A percentile compares a stretch with the other conserved stretches of the same genome.
Evolutionary conservation across 2,329 filamentous ascomycete species (phyloP).

Genomic region (Aotearoamyces nothofagi): DNA sequence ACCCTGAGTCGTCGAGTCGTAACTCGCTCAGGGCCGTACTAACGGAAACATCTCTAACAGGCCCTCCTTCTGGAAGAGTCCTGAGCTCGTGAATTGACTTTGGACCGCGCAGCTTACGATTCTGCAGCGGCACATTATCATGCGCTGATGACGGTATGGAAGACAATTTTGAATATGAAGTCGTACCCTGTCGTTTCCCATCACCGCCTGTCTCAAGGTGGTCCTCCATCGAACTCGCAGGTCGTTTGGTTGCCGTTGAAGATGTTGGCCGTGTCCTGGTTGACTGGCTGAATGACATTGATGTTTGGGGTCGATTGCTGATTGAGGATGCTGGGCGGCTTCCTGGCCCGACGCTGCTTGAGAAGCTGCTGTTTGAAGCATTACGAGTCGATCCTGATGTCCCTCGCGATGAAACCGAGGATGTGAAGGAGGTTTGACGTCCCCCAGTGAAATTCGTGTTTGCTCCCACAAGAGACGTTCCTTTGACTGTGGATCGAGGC

Average conservation of each 20-base stretch:
- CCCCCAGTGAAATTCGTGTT: slow-evolving; percentile 3
- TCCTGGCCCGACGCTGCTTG: slow-evolving; percentile 39
- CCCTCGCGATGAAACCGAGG: slow-evolving; percentile 24
- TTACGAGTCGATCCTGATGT: slow-evolving; percentile 25
- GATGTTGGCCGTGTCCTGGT: slow-evolving; percentile 29
- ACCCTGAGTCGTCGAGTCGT: slow-evolving; percentile 13
- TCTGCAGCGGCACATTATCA: slow-evolving; percentile 13
- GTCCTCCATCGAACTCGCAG: slow-evolving; percentile 24
- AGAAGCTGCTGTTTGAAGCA: slow-evolving; percentile 32
- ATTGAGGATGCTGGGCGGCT: slow-evolving; percentile 27
- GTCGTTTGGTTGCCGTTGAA: slow-evolving; percentile 24
- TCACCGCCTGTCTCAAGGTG: slow-evolving; percentile 19
- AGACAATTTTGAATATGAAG: slow-evolving; percentile 18
- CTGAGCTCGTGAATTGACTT: slow-evolving; percentile 15
- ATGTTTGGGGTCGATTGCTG: slow-evolving; percentile 30
- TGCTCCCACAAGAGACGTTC: slow-evolving; percentile 12
- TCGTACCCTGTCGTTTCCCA: slow-evolving; percentile 37
- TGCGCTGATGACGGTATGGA: slow-evolving; percentile 9
- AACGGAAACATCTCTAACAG: slow-evolving; percentile 21
- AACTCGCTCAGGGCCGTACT: slow-evolving; percentile 22
- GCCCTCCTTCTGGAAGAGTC: slow-evolving; percentile 5
- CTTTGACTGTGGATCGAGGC: slow-evolving; percentile 22
- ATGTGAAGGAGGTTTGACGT: slow-evolving; percentile 21
- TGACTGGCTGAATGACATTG: slow-evolving; percentile 30
- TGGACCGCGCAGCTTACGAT: slow-evolving; percentile 14